A percentile compares a stretch with the other conserved stretches of the same genome.
Conservation (phyloP, 768 basidiomycete species). For the Hygrophoropsis aurantiaca region DNA sequence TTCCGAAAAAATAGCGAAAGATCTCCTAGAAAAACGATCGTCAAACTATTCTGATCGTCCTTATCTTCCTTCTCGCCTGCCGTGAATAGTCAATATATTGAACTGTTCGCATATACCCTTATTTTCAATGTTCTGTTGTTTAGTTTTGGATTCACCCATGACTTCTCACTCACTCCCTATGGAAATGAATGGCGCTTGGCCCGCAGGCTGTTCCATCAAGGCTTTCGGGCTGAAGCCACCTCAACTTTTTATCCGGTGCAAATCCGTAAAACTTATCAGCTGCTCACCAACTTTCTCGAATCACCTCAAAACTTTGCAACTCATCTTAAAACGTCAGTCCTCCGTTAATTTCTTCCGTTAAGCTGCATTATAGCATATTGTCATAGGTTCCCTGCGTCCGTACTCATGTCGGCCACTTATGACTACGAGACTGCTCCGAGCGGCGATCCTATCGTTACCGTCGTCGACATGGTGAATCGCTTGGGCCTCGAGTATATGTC, state of each 20-base stretch:
- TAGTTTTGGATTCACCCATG: slow-evolving; percentile 21
- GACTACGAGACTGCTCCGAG: background rate
- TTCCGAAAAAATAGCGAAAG: background rate
- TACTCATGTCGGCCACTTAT: slow-evolving; percentile 4
- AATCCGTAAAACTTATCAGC: slow-evolving; percentile 25
- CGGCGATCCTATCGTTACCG: slow-evolving; percentile 1
- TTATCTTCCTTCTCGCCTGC: background rate
- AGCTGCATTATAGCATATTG: no score
- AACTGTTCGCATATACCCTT: no score
- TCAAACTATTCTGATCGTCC: no score
- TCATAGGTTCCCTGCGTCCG: slow-evolving; percentile 4
- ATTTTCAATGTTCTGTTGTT: background rate
- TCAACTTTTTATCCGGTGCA: slow-evolving; percentile 29
- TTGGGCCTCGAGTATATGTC: background rate
- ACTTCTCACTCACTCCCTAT: slow-evolving; percentile 26
- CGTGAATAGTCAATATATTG: no score
- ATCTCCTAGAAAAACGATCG: background rate
- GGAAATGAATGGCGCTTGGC: slow-evolving; percentile 33
- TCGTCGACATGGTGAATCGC: background rate
- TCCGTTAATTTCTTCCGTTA: no score
- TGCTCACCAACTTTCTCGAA: slow-evolving; percentile 33
- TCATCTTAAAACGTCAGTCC: slow-evolving; percentile 36
- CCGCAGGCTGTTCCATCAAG: slow-evolving; percentile 27
- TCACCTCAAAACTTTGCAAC: slow-evolving; percentile 31
- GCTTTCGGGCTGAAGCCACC: slow-evolving; percentile 20